Evolutionary conservation across 805 yeast species (phyloP).

Genomic region (Jamesozyma hellenica): DNA sequence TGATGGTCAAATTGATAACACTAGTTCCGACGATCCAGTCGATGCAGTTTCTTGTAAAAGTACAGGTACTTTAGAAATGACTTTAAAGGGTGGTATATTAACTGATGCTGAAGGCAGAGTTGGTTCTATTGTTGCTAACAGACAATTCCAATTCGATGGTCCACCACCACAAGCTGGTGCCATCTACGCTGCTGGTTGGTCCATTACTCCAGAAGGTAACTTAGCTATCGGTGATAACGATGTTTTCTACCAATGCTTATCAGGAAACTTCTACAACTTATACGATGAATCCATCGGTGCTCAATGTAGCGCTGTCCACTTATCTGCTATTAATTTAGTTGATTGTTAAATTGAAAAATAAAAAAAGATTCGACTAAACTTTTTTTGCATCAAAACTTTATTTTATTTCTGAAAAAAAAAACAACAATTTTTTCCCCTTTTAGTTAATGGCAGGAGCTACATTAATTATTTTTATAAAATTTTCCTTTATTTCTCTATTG

Average conservation of each 20-base stretch:
- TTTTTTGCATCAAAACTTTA: too few relatives aligned
- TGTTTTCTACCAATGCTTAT: constrained; percentile 62
- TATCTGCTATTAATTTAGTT: constrained; percentile 49
- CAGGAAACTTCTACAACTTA: constrained; percentile 71
- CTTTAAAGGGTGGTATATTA: constrained; percentile 41
- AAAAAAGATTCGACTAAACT: too few relatives aligned
- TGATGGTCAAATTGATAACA: constrained; percentile 41
- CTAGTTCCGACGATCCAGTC: constrained; percentile 27
- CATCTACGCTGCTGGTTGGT: constrained; percentile 62
- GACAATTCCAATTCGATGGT: constrained; percentile 81
- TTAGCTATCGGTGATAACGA: constrained; percentile 55
- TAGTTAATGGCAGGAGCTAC: too few relatives aligned
- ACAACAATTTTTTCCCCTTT: too few relatives aligned
- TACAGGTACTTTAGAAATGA: constrained; percentile 43
- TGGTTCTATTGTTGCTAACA: constrained; percentile 72
- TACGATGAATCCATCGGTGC: constrained; percentile 53
- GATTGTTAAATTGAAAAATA: constrained; percentile 34
- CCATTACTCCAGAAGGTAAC: constrained; percentile 41
- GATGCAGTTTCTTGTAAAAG: constrained; percentile 36
- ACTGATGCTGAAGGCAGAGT: constrained; percentile 55
- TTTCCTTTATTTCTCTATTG: too few relatives aligned
- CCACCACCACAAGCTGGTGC: constrained; percentile 80
- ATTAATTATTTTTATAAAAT: too few relatives aligned
- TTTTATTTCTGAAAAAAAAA: too few relatives aligned
- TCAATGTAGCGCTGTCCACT: constrained; percentile 55